Evolutionary conservation across 306 rosid genomes (phyloP), one percentile per base, ranked within the genome.

Genomic region (Acacia melanoxylon): DNA sequence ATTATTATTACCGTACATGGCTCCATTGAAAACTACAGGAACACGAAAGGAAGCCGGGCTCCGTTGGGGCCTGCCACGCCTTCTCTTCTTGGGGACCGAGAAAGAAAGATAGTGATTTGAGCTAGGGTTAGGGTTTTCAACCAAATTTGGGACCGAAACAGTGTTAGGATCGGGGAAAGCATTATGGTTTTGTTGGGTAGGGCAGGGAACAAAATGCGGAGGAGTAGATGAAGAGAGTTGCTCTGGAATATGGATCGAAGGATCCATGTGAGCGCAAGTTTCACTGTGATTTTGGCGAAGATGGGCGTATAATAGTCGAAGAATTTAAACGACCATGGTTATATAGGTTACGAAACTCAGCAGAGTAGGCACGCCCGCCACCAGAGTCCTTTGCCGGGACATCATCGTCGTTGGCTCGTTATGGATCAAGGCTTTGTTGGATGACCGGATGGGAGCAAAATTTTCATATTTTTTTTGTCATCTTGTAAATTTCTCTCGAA

Each of bases 11-110:
- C 86, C 80, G 82, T 67, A 85, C 56, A 82, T n/a, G 79, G 58
- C 48, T 35, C 61, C 89, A 52, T 68, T 85, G 51, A 77, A 87
- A 46, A 81, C 10, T 11, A 74, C 84, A 72, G 90, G 93, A 13
- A 82, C 41, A 15, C 86, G 93, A 83, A 91, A 89, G 69, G 93
- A 83, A 8, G 93, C 78, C n/a, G 94, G 80, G 20, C 79, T 78
- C 13, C 95, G 94, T 20, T 95, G 99, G 51, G 97, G 86, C 86
- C 98, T 85, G 66, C 98, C 99, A 62, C 97, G 90, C 59, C 98
- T 75, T 56, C 94, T 88, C 89, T 95, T 95, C 85, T 95, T 95
- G 29, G 99, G 99, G 73, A 95, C 70, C 37, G 95, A 61, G 83
- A 95, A 88, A 1, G 95, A 88, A 22, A 95, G 88, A 61, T 91